Evolutionary conservation across 1,139 yeast species (phyloP).

Genomic region (Yamadazyma blattariae): DNA sequence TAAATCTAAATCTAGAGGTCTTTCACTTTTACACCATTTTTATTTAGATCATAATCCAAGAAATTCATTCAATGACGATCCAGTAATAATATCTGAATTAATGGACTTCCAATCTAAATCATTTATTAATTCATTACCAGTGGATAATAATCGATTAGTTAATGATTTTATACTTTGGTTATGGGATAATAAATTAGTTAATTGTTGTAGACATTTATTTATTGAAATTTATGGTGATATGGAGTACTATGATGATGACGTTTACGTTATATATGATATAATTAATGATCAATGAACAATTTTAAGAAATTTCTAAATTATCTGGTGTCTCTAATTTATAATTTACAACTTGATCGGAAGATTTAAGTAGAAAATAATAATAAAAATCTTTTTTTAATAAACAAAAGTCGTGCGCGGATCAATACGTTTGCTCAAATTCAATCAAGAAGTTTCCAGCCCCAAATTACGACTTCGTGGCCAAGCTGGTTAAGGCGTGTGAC

Average conservation of each 20-base stretch:
- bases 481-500: slow-evolving; percentile 44
- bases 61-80: slow-evolving; percentile 1
- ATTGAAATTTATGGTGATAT: slow-evolving; percentile 10
- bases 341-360: no score
- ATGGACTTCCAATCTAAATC: slow-evolving; percentile 6
- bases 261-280: slow-evolving; percentile 1
- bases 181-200: slow-evolving; percentile 1
- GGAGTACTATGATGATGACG: slow-evolving; percentile 8
- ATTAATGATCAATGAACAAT: no score
- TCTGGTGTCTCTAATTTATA: no score
- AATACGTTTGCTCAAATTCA: no score
- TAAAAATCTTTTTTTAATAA: no score
- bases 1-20: not conserved
- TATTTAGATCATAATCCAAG: slow-evolving; percentile 2
- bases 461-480: slow-evolving; percentile 35
- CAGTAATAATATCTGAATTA: slow-evolving; percentile 1
- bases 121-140: slow-evolving; percentile 8
- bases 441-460: no score
- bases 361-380: no score
- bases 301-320: no score
- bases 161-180: slow-evolving; percentile 14
- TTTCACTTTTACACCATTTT: slow-evolving; percentile 1
- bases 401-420: no score
- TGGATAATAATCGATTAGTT: slow-evolving; percentile 8
- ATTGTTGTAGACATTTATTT: slow-evolving; percentile 7